Conservation (phyloP, 495 filamentous ascomycete species). For the Achaetomiella virescens region DNA sequence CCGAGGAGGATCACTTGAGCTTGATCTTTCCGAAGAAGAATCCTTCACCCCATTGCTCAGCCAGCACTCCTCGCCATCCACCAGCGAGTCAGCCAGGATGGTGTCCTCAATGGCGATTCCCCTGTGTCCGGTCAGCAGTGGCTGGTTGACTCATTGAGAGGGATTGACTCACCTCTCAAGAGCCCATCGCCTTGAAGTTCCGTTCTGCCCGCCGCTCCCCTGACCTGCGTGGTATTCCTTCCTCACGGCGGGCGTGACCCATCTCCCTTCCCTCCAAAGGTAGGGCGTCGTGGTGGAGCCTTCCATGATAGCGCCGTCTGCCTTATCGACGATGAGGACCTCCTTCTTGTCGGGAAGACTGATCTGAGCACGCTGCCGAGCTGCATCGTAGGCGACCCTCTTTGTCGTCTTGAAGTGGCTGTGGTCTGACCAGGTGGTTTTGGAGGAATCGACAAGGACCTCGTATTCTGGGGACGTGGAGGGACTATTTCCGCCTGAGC, state of each 20-base stretch:
- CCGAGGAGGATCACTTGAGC: slow-evolving; percentile 6
- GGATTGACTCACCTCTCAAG: slow-evolving; percentile 45
- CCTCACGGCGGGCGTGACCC: slow-evolving; percentile 58
- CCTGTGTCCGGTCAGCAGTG: slow-evolving; percentile 20
- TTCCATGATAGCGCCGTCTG: slow-evolving; percentile 69
- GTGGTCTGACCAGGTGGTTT: slow-evolving; percentile 51
- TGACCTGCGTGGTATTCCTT: slow-evolving; percentile 15
- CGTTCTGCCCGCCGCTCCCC: slow-evolving; percentile 70
- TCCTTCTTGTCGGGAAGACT: slow-evolving; percentile 52
- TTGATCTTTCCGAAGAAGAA: slow-evolving; percentile 48
- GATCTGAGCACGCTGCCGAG: slow-evolving; percentile 54
- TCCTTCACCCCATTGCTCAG: slow-evolving; percentile 82
- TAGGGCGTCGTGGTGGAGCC: slow-evolving; percentile 76
- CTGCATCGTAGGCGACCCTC: slow-evolving; percentile 59
- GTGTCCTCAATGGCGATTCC: slow-evolving; percentile 56
- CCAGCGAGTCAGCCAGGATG: slow-evolving; percentile 49
- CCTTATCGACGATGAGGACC: slow-evolving; percentile 63
- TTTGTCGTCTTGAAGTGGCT: slow-evolving; percentile 73
- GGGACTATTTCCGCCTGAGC: slow-evolving; percentile 12
- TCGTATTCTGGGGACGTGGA: slow-evolving; percentile 30
- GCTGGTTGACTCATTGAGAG: not conserved
- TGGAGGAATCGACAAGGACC: slow-evolving; percentile 51
- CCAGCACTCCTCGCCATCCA: slow-evolving; percentile 72
- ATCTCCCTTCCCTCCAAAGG: slow-evolving; percentile 60
- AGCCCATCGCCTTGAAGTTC: slow-evolving; percentile 77